Evolutionary conservation across 2,329 filamentous ascomycete genomes (phyloP).

Genomic region (Drechslerella dactyloides): DNA sequence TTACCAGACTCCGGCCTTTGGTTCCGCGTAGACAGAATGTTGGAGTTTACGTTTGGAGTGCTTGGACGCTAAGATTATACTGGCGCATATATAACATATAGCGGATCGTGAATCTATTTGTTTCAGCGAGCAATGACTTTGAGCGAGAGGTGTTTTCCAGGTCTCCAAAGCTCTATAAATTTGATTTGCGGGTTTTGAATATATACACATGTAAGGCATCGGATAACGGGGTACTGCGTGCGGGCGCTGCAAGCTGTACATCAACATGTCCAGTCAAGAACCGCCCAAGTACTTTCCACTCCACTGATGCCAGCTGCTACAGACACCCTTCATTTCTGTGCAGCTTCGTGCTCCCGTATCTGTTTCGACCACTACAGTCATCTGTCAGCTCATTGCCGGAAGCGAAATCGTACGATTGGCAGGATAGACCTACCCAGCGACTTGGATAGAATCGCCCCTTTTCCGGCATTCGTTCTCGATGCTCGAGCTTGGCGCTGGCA

Average conservation of each 20-base stretch:
- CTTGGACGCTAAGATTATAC: no score
- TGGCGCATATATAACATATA: no score
- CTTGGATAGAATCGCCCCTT: slow-evolving; percentile 80
- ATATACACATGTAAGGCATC: neutral
- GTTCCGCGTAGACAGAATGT: no score
- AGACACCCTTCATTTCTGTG: slow-evolving; percentile 30
- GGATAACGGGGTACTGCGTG: neutral
- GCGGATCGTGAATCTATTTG: no score
- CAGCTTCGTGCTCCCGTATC: slow-evolving; percentile 56
- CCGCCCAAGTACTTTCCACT: neutral
- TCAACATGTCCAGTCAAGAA: neutral
- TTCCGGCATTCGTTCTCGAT: slow-evolving; percentile 76
- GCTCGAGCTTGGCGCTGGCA: slow-evolving; percentile 75
- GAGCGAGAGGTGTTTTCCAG: no score
- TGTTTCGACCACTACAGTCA: slow-evolving; percentile 27
- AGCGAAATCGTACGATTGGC: neutral
- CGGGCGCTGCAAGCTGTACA: neutral
- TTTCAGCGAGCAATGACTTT: no score
- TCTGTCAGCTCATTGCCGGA: neutral
- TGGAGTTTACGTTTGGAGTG: neutral
- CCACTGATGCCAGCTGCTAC: neutral
- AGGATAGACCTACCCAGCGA: slow-evolving; percentile 68
- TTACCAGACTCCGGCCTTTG: no score
- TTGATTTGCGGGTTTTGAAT: neutral
- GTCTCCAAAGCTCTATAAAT: neutral